phyloP scores from a whole-genome alignment of 345 rosid genomes.

The Acer yangbiense region DNA sequence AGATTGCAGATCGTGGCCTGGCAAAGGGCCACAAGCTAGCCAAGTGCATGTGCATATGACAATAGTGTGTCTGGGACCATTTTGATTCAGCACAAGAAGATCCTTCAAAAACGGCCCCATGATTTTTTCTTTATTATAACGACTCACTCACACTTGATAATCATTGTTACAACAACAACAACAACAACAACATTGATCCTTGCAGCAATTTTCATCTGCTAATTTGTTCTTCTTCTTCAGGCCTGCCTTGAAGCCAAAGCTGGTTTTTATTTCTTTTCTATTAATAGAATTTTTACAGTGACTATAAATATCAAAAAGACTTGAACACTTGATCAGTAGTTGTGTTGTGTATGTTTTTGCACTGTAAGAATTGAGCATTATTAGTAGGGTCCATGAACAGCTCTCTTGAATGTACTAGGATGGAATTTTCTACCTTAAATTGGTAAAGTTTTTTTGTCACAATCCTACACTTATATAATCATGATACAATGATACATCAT shows the following conservation, averaged over 20 bases:
- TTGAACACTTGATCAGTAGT: no score
- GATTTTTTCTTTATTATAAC: constrained; percentile 22
- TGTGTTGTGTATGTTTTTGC: neutral
- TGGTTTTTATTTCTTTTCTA: no score
- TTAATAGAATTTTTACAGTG: no score
- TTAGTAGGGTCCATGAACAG: constrained; percentile 42
- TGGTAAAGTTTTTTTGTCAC: constrained; percentile 29
- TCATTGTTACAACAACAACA: constrained; percentile 20
- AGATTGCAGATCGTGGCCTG: constrained; percentile 46
- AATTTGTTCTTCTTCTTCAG: no score
- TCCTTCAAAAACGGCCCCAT: constrained; percentile 34
- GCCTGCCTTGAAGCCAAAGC: no score
- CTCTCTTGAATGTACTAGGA: constrained; percentile 34
- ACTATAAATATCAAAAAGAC: no score
- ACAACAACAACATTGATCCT: no score
- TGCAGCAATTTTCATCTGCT: no score
- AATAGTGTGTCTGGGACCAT: constrained; percentile 45
- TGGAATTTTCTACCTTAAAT: constrained; percentile 33
- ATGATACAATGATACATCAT: constrained; percentile 7
- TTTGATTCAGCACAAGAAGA: constrained; percentile 34
- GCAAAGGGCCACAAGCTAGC: constrained; percentile 59
- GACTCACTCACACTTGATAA: constrained; percentile 12
- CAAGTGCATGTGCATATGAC: constrained; percentile 49
- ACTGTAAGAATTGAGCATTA: constrained; percentile 24
- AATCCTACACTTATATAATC: neutral